These are phyloP conservation scores for Filosporella fistucella DNA, from an alignment of 495 filamentous ascomycete genomes.

Conservation along the genomic window DNA sequence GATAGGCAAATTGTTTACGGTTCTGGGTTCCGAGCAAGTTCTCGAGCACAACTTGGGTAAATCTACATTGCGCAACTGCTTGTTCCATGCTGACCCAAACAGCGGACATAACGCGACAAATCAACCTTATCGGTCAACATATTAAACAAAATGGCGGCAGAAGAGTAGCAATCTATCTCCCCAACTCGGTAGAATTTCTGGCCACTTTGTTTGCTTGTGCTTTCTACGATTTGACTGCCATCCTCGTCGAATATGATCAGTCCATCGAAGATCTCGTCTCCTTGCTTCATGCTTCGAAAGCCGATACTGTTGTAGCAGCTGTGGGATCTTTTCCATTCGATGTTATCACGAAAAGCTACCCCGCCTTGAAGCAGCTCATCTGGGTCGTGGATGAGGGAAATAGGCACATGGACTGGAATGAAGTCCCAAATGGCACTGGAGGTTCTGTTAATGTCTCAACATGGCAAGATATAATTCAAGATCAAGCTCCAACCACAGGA, in stretches of 20 bases:
- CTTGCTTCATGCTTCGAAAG: slow-evolving; percentile 62
- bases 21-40: slow-evolving; percentile 69
- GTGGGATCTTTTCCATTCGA: slow-evolving; percentile 87
- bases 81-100: slow-evolving; percentile 4
- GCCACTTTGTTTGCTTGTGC: slow-evolving; percentile 58
- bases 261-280: slow-evolving; percentile 58
- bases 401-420: slow-evolving; percentile 85
- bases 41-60: slow-evolving; percentile 63
- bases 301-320: slow-evolving; percentile 77
- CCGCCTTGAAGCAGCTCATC: slow-evolving; percentile 70
- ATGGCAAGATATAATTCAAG: slow-evolving; percentile 78
- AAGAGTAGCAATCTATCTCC: slow-evolving; percentile 84
- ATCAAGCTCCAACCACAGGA: slow-evolving; percentile 46
- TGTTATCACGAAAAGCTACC: slow-evolving; percentile 59
- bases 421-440: slow-evolving; percentile 69
- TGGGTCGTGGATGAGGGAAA: slow-evolving; percentile 94
- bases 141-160: slow-evolving; percentile 63
- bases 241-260: slow-evolving; percentile 81
- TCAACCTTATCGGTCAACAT: slow-evolving; percentile 79
- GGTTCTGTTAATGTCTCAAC: slow-evolving; percentile 71
- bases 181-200: slow-evolving; percentile 88
- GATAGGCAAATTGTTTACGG: slow-evolving; percentile 73
- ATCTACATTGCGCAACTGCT: not conserved
- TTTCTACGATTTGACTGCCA: slow-evolving; percentile 76
- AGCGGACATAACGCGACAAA: slow-evolving; percentile 75